Percentiles rank a stretch among this genome's conserved stretches.
Evolutionary conservation across 2,329 filamentous ascomycete genomes (phyloP).

Genomic region (Colletotrichum acutatum): DNA sequence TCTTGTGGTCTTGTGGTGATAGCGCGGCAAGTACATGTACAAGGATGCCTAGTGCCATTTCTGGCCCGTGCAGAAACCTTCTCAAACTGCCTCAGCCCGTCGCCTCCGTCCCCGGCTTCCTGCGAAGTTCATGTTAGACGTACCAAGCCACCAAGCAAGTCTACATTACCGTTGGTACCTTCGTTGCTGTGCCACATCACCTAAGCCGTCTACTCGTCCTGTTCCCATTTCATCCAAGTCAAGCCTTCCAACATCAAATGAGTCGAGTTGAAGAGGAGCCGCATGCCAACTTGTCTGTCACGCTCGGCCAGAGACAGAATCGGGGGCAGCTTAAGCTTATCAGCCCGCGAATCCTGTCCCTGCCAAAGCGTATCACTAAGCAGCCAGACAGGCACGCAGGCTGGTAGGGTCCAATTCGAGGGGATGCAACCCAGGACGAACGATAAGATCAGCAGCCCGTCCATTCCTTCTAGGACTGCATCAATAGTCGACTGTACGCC

Average conservation of each 20-base stretch:
- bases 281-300: not conserved
- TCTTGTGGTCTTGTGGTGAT: conserved; percentile 10
- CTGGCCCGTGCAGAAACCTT: conserved; percentile 54
- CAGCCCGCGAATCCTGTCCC: not conserved
- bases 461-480: not conserved
- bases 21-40: conserved; percentile 49
- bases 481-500: not conserved
- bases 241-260: not conserved
- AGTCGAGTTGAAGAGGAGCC: not conserved
- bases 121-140: conserved; percentile 14
- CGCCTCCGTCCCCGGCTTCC: conserved; percentile 8
- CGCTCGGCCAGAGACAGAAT: not conserved
- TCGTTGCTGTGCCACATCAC: not conserved
- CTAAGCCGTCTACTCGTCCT: not conserved
- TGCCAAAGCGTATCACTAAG: not conserved
- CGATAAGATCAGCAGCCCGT: not conserved
- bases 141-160: not conserved
- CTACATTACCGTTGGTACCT: not conserved
- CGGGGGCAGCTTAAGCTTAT: not conserved
- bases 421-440: not conserved
- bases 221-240: not conserved
- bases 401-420: not conserved
- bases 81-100: conserved; percentile 61
- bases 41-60: conserved; percentile 20
- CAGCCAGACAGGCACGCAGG: not conserved